Evolutionary conservation across 2,329 filamentous ascomycete genomes (phyloP).

Genomic region (Fusarium xyrophilum): DNA sequence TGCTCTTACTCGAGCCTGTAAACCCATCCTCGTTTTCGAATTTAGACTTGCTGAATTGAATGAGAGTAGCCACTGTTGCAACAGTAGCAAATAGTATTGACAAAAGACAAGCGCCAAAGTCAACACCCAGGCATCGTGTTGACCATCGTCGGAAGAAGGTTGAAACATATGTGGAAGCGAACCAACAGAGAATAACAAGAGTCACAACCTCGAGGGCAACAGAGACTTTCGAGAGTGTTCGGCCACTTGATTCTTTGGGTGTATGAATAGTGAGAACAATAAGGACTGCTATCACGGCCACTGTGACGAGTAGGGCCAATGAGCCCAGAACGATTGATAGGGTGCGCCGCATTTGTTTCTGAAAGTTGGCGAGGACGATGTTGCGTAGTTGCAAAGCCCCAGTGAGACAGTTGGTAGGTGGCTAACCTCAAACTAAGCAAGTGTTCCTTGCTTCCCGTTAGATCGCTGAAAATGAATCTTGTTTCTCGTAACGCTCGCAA

Average conservation of each 20-base stretch:
- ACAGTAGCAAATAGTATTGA: conserved; percentile 54
- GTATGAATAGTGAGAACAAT: conserved; percentile 31
- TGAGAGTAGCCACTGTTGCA: conserved; percentile 54
- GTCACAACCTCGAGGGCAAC: conserved; percentile 41
- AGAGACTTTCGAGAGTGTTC: conserved; percentile 39
- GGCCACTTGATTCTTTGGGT: conserved; percentile 34
- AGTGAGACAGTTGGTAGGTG: conserved; percentile 15
- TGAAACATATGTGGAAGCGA: conserved; percentile 46
- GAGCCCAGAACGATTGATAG: conserved; percentile 33
- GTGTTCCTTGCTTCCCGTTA: conserved; percentile 2
- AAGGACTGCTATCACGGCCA: conserved; percentile 31
- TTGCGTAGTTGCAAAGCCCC: conserved; percentile 9
- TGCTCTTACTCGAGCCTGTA: conserved; percentile 30
- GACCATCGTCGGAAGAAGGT: conserved; percentile 36
- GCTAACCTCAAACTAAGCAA: conserved; percentile 28
- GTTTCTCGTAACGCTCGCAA: conserved; percentile 1
- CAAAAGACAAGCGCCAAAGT: conserved; percentile 45
- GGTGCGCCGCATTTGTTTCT: conserved; percentile 32
- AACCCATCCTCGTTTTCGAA: conserved; percentile 18
- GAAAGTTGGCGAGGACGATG: conserved; percentile 3
- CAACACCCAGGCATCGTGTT: conserved; percentile 34
- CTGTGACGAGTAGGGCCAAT: conserved; percentile 34
- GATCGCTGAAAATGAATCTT: neutral
- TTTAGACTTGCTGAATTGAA: conserved; percentile 45
- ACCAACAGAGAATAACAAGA: conserved; percentile 39